Percentiles rank a stretch among this genome's conserved stretches.
Evolutionary conservation across 352 stramenopile species (phyloP).

Genomic region (Globisporangium splendens): DNA sequence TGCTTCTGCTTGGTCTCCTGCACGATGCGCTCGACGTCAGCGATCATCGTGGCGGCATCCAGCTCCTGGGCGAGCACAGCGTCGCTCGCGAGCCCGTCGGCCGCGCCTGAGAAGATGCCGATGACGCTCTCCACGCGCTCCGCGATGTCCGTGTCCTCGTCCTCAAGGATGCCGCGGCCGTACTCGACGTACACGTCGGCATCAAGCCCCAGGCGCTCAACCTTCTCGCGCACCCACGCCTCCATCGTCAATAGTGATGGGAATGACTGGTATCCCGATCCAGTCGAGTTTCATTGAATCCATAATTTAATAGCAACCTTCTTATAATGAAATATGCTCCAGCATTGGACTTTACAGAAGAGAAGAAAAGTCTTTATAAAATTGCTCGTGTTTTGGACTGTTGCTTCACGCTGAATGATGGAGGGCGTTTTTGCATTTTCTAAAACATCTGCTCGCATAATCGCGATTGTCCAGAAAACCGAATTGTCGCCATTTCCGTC

Average conservation of each 20-base stretch:
- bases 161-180: conserved; percentile 54
- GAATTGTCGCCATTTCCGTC: no score
- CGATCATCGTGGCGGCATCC: conserved; percentile 39
- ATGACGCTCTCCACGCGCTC: conserved; percentile 68
- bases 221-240: conserved; percentile 56
- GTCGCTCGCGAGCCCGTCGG: conserved; percentile 44
- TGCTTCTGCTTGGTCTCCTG: conserved; percentile 28
- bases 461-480: no score
- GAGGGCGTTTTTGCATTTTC: no score
- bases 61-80: conserved; percentile 34
- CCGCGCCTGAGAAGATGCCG: conserved; percentile 55
- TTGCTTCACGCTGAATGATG: no score
- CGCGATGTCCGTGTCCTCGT: conserved; percentile 66
- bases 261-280: no score
- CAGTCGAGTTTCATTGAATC: no score
- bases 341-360: no score
- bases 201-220: conserved; percentile 51
- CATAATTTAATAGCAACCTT: no score
- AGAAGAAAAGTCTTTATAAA: no score
- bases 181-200: conserved; percentile 82
- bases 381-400: no score
- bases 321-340: no score
- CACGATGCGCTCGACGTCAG: conserved; percentile 46
- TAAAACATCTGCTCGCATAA: no score
- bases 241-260: conserved; percentile 60